Conservation (phyloP, 2,329 filamentous ascomycete species). For the Ambrosiella beaveri region DNA sequence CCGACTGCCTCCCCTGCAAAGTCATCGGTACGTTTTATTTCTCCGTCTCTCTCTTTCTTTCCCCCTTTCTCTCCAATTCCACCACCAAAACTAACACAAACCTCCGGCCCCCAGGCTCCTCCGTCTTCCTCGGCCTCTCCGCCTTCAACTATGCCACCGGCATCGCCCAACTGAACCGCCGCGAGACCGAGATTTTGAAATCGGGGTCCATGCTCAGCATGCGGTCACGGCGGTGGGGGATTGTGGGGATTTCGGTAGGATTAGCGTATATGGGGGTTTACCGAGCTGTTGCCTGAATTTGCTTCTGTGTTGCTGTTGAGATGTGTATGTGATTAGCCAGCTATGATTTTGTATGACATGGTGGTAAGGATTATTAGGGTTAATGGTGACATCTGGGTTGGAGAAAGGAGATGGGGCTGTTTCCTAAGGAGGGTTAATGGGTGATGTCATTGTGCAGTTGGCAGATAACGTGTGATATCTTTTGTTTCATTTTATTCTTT, state of each 20-base stretch:
- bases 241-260: constrained; percentile 48
- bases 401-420: neutral
- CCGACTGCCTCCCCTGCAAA: constrained; percentile 56
- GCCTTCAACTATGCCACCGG: constrained; percentile 65
- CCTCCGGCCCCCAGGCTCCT: constrained; percentile 45
- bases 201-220: constrained; percentile 58
- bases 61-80: neutral
- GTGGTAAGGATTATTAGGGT: too few species aligned
- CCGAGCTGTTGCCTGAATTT: constrained; percentile 22
- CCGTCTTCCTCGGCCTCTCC: constrained; percentile 49
- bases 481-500: too few species aligned
- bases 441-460: neutral
- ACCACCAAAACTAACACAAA: constrained; percentile 5
- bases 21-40: constrained; percentile 40
- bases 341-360: too few species aligned
- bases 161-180: constrained; percentile 50
- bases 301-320: too few species aligned
- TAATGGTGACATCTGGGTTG: too few species aligned
- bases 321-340: too few species aligned
- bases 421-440: neutral
- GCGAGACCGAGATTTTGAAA: constrained; percentile 46
- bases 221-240: constrained; percentile 49
- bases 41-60: constrained; percentile 12
- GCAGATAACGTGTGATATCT: too few species aligned
- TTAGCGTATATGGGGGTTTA: constrained; percentile 55